Evolutionary conservation across 2,329 filamentous ascomycete species (phyloP), one percentile per base, ranked within the genome.

Genomic region (Aspergillus japonicus): DNA sequence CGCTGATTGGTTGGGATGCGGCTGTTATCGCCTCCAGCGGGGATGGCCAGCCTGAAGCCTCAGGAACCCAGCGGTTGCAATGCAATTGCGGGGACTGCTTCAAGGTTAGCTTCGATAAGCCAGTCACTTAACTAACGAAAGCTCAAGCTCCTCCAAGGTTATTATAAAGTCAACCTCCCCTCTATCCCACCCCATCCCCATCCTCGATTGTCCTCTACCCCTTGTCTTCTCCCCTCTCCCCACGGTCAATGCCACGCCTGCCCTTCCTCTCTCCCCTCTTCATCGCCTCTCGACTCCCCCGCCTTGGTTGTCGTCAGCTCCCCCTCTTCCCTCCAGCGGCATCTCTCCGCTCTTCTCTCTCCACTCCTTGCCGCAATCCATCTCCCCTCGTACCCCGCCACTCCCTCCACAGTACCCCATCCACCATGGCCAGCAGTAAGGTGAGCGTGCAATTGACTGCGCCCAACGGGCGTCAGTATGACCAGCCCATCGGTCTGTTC

Each of bases 401-500:
- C 54, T 62, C 60, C 55, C 61, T 74, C 26, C 67, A 71, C 61
- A 59, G 54, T 56, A 69, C 72, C 24, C 54, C 62, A 8, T 42
- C 54, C 68, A 68, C 64, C 50, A 78, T 78, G 76, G 70, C 76
- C 12, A 29, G 16, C 44, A 44, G 16, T 4, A 67, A 74, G 54
- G 64, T 79, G 29, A 73, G 72, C 44, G 67, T 77, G 24, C 82
- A 91, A 69, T 82, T 94, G 60, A 89, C 83, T 8, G 89, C 90
- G 53, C 90, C 90, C 4, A 94, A 94, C 76, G 90, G 89, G 68
- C 82, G 79, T 74, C 87, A 84, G 68, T 93, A 90, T 77, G 80
- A 77, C 12, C 89, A 92, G 78, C 89, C 90, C 2, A 81, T 85
- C 49, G 91, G 91, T n/a, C 82, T 94, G 8, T 93, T 92, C 76